Base-by-base conservation (phyloP, 495 filamentous ascomycete genomes). In the Hyphodiscus hymeniophilus region DNA sequence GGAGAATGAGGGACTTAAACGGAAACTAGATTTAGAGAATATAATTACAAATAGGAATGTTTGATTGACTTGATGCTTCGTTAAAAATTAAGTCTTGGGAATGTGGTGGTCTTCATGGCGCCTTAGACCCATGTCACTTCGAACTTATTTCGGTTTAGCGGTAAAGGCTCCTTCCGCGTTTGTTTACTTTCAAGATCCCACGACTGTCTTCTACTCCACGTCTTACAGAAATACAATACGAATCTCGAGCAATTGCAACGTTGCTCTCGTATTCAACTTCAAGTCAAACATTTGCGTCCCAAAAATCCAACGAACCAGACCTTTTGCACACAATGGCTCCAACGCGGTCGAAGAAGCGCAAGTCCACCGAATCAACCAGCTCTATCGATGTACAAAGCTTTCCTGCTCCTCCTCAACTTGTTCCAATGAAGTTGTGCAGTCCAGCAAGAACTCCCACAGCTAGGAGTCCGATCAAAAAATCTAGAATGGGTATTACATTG, bases 401-500 rank as follows among this genome's bases (percentile, higher is more conserved):
- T 36, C 56, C 42, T 51, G 56, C 57, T 41, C 62, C 52, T 42
- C 50, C 57, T 54, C 35, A 67, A 50, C 66, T 61, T 41, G 50
- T 71, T 33, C 61, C 69, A 7, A 68, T 66, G 7, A 71, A 71
- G 52, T 62, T 26, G 17, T 57, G 54, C 35, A 65, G 61, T 36
- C 61, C 69, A 2, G 26, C 38, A 5, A 45, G 43, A 42, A 60
- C 56, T 11, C 48, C 78, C 12, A 68, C 67, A 18, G 66, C 63
- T 17, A 51, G 70, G 57, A 82, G 77, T 57, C 82, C 84, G 1
- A 66, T 70, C 10, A 82, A 75, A 63, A 81, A 75, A 62, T 73
- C 68, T 47, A 66, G 60, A 47, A 62, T 76, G 42, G 79, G 77
- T 26, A 79, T 96, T 46, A 87, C 87, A 4, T 71, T 80, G 44